Base-by-base conservation (phyloP, 2,329 filamentous ascomycete species). In the Penicillium corylophilum region DNA sequence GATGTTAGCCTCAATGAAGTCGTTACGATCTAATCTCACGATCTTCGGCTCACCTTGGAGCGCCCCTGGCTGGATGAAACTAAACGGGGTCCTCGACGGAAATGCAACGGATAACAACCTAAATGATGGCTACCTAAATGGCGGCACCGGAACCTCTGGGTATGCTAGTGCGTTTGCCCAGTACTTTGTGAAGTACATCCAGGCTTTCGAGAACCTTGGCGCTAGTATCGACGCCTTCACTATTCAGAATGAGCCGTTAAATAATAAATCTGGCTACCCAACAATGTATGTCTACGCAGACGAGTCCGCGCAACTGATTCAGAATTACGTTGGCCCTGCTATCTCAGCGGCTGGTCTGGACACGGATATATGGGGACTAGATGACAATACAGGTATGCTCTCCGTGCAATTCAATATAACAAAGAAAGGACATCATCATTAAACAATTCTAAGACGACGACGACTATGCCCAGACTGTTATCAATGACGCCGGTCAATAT, bases 11-110 rank as follows among this genome's bases (percentile, higher is more conserved):
- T 53, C 48, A n/a, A 73, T 74, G 67, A 69, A 68, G 36, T 55
- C 64, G 0, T 51, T 70, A 29, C 70, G 73, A 45, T 60, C 63
- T 5, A 63, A 64, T 12, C 57, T 74, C 36, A 68, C 66, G 26
- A 61, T 73, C 15, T 58, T 71, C 22, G 71, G 72, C 2, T 66
- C 71, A 1, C 64, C 70, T 1, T 74, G 72, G 72, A 67, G 64
- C 13, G 64, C 65, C 12, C 71, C 72, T 0, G 71, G 69, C 2
- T 74, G 72, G 71, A 74, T 72, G 67, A 74, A 74, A 53, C 49
- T 70, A 20, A 73, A 73, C 36, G 65, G 62, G 3, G 62, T 67
- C 16, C 61, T 71, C 46, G 49, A 63, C 40, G 62, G 62, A 1
- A 51, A 42, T 7, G 57, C 61, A 2, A 53, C 47, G 2, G 63